A percentile compares a stretch with the other conserved stretches of the same genome.
Evolutionary conservation across 2,329 filamentous ascomycete species (phyloP).

Genomic region (Thelonectria rubi): DNA sequence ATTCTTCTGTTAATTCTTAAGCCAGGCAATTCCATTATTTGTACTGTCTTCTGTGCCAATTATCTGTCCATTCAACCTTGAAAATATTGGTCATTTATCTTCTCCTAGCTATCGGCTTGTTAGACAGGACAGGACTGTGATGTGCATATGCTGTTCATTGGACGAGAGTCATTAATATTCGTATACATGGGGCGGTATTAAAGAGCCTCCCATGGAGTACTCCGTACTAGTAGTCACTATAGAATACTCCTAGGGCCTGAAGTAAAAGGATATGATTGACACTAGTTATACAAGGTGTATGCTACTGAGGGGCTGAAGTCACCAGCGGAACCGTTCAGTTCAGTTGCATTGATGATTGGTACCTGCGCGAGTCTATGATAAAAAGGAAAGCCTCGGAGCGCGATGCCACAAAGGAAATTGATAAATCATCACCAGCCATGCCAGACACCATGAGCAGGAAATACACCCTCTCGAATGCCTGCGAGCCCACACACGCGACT

Average conservation of each 20-base stretch:
- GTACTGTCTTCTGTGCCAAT: too few relatives aligned
- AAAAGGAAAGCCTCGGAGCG: conserved; percentile 42
- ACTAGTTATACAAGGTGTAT: conserved; percentile 40
- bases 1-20: not conserved
- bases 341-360: conserved; percentile 44
- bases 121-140: too few relatives aligned
- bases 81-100: not conserved
- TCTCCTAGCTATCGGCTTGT: too few relatives aligned
- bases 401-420: conserved; percentile 42
- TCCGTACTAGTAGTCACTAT: not conserved
- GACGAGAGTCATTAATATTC: too few relatives aligned
- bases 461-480: conserved; percentile 39
- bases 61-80: too few relatives aligned
- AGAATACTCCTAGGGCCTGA: conserved; percentile 3
- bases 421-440: conserved; percentile 43
- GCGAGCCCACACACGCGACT: conserved; percentile 33
- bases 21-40: not conserved
- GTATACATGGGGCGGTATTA: too few relatives aligned
- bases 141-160: too few relatives aligned
- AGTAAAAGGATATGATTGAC: conserved; percentile 34
- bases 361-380: conserved; percentile 48
- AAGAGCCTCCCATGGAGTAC: not conserved
- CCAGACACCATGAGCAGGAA: conserved; percentile 43
- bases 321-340: conserved; percentile 32
- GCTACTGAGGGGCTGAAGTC: conserved; percentile 28